Base-by-base conservation (phyloP, 78 protist genomes). In the Dictyostelium purpureum region DNA sequence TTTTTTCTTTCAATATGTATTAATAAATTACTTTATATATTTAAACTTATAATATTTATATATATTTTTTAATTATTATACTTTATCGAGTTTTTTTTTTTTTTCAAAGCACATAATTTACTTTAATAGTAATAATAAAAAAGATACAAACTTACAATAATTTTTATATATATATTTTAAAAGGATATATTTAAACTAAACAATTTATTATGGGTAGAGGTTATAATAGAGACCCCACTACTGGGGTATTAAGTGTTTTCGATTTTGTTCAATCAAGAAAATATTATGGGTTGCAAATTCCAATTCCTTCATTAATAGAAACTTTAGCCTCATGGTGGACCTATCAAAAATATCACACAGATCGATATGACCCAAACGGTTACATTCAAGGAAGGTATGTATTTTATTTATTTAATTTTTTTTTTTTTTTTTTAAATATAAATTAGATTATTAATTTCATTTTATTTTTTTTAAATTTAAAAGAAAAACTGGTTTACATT, bases 221-320 rank as follows among this genome's bases (percentile, higher is more conserved):
- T 5, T 26, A 65, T n/a, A 82, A 54, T 35, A 82, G 56, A 71
- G 90, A 82, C 70, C 73, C 90, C 69, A 82, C 90, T n/a, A n/a
- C 57, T 54, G 90, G 90, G 18, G 90, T 82, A 10, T 40, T 82
- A 28, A 82, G 90, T 82, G 92, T 85, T 4, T 85, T 85, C 47
- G 92, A 85, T 61, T 85, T 85, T 73, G 92, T 85, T 33, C 92
- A 85, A 85, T 85, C 92, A 37, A 85, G 92, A 85, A 85, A 85
- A 61, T 85, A 85, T 31, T 85, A 73, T 73, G 92, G 92, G 6
- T 38, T 85, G 33, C 83, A 85, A 61, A 85, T 85, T 59, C 92
- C 92, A 74, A 59, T 73, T 59, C 49, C 77, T 7, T 38, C 67
- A 2, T 37, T 85, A 40, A 74, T 52, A 33, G 71, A 77, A 33